A percentile compares a stretch with the other conserved stretches of the same genome.
phyloP scores from a whole-genome alignment of 169 alveolate species.

The Plasmodium gonderi region DNA sequence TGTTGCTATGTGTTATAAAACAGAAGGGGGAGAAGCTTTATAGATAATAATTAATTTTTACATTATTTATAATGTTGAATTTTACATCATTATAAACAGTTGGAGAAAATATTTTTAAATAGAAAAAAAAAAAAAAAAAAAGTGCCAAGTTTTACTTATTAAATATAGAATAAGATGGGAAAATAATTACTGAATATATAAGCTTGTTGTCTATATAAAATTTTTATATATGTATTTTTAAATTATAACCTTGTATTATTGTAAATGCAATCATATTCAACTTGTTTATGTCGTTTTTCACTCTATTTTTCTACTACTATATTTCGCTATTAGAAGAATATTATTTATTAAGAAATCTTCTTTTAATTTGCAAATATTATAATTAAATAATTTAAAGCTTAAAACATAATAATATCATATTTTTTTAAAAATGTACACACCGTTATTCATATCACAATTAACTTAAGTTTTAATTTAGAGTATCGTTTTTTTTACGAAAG shows the following conservation, averaged over 20 bases:
- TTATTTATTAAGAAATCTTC: background rate
- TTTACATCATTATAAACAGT: background rate
- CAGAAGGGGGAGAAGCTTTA: background rate
- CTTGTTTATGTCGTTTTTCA: background rate
- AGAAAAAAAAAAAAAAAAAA: background rate
- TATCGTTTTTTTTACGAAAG: background rate
- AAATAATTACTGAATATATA: background rate
- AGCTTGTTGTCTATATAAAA: background rate
- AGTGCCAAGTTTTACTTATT: background rate
- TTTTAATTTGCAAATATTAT: background rate
- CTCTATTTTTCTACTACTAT: background rate
- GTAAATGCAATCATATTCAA: background rate
- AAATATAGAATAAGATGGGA: background rate
- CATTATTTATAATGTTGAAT: background rate
- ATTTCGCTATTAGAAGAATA: background rate
- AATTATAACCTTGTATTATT: background rate
- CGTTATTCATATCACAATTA: background rate
- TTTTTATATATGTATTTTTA: background rate
- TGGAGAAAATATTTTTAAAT: background rate
- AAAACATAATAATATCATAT: background rate
- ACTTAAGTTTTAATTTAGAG: background rate
- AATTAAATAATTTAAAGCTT: background rate
- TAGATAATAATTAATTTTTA: background rate
- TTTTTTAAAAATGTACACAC: background rate
- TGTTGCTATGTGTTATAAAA: background rate